Evolutionary conservation across 441 rosid species (phyloP).

Genomic region (Gossypium gossypioides): DNA sequence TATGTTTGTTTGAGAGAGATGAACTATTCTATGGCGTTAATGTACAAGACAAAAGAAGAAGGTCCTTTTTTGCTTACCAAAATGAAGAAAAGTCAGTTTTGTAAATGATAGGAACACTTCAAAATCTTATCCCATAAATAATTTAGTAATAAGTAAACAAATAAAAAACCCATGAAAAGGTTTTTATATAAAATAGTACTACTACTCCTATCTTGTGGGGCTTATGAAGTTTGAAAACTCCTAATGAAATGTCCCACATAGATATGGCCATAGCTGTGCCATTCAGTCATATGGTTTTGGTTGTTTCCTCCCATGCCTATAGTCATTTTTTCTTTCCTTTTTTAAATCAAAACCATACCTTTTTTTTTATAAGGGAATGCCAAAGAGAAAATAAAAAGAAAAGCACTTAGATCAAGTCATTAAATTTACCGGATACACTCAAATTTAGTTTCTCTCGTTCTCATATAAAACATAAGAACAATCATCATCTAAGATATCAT

Average conservation of each 20-base stretch:
- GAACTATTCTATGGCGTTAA: background rate
- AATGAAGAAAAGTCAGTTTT: background rate
- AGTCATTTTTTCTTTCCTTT: background rate
- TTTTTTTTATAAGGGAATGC: no score
- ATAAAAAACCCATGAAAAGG: background rate
- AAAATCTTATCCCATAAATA: background rate
- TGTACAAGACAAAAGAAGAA: background rate
- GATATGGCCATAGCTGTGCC: conserved; percentile 1
- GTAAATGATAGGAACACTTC: background rate
- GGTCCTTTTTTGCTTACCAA: background rate
- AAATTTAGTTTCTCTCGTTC: no score
- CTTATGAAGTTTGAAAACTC: background rate
- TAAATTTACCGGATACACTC: no score
- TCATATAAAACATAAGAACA: no score
- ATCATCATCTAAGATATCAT: no score
- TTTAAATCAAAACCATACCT: background rate
- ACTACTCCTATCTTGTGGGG: conserved; percentile 3
- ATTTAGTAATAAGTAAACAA: background rate
- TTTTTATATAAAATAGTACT: background rate
- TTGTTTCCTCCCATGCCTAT: background rate
- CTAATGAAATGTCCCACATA: background rate
- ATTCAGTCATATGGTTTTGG: conserved; percentile 2
- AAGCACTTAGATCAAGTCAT: no score
- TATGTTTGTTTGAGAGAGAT: background rate
- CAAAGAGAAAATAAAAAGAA: no score